phyloP scores from a whole-genome alignment of 768 basidiomycete genomes.

The Amanita polypyramis region DNA sequence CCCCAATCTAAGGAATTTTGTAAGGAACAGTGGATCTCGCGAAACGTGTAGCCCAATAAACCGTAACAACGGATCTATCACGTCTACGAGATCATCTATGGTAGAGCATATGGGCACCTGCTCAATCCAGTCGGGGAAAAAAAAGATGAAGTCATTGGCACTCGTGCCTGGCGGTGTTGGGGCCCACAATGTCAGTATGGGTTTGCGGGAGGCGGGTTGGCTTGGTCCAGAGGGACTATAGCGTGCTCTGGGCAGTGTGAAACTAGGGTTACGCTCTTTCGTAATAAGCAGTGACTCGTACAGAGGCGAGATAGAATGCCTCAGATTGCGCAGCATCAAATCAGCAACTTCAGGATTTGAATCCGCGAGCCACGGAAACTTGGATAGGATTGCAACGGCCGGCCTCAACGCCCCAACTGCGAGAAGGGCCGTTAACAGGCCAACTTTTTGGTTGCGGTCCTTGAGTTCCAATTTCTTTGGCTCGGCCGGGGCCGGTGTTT shows the following conservation, averaged over 20 bases:
- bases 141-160: slow-evolving; percentile 75
- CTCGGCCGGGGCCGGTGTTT: slow-evolving; percentile 29
- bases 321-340: slow-evolving; percentile 68
- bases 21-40: slow-evolving; percentile 67
- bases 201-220: slow-evolving; percentile 45
- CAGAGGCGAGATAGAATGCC: slow-evolving; percentile 56
- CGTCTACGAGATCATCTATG: slow-evolving; percentile 60
- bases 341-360: slow-evolving; percentile 80
- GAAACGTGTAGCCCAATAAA: slow-evolving; percentile 77
- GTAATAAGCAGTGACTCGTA: slow-evolving; percentile 44
- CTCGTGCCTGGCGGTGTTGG: slow-evolving; percentile 76
- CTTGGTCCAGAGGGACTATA: slow-evolving; percentile 49
- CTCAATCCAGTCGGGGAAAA: slow-evolving; percentile 79
- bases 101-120: slow-evolving; percentile 54
- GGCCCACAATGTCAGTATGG: slow-evolving; percentile 61
- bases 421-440: slow-evolving; percentile 70
- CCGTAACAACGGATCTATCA: slow-evolving; percentile 70
- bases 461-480: slow-evolving; percentile 32
- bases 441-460: slow-evolving; percentile 68
- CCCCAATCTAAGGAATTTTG: slow-evolving; percentile 74
- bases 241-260: slow-evolving; percentile 51
- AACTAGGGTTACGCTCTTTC: slow-evolving; percentile 54
- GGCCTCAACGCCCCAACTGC: slow-evolving; percentile 77
- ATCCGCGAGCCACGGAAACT: slow-evolving; percentile 79
- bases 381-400: slow-evolving; percentile 67